Evolutionary conservation across 2,329 filamentous ascomycete species (phyloP).

Genomic region (Penicillium sp.): DNA sequence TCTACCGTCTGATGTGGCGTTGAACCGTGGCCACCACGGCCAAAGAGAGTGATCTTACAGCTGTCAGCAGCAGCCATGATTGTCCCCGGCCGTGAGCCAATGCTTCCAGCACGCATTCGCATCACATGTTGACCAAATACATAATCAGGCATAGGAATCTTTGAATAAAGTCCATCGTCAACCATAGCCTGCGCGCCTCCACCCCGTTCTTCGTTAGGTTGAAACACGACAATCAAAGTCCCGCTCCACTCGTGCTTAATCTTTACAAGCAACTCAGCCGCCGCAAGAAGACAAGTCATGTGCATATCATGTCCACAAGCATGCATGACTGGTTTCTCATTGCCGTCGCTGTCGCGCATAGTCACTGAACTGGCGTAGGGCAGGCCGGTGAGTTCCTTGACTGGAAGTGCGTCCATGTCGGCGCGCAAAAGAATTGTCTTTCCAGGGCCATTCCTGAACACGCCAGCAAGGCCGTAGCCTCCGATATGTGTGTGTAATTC

Average conservation of each 20-base stretch:
- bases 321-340: constrained; percentile 57
- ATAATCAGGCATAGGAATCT: constrained; percentile 53
- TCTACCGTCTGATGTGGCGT: constrained; percentile 56
- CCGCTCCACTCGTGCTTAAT: constrained; percentile 54
- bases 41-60: constrained; percentile 53
- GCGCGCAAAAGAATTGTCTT: constrained; percentile 46
- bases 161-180: constrained; percentile 52
- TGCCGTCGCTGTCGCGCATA: constrained; percentile 46
- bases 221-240: constrained; percentile 62
- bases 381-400: constrained; percentile 46
- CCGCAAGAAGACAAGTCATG: constrained; percentile 53
- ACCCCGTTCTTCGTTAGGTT: constrained; percentile 63
- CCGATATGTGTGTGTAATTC: constrained; percentile 45
- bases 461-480: constrained; percentile 42
- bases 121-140: constrained; percentile 57
- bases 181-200: constrained; percentile 62
- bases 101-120: constrained; percentile 37
- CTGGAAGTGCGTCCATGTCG: constrained; percentile 50
- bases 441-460: constrained; percentile 42
- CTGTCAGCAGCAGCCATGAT: constrained; percentile 45
- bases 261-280: constrained; percentile 48
- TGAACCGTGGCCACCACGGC: constrained; percentile 56
- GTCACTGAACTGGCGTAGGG: constrained; percentile 45
- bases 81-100: constrained; percentile 36
- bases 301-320: constrained; percentile 62